Conservation (phyloP, 2,329 filamentous ascomycete genomes). For the Cladosporium sp. region DNA sequence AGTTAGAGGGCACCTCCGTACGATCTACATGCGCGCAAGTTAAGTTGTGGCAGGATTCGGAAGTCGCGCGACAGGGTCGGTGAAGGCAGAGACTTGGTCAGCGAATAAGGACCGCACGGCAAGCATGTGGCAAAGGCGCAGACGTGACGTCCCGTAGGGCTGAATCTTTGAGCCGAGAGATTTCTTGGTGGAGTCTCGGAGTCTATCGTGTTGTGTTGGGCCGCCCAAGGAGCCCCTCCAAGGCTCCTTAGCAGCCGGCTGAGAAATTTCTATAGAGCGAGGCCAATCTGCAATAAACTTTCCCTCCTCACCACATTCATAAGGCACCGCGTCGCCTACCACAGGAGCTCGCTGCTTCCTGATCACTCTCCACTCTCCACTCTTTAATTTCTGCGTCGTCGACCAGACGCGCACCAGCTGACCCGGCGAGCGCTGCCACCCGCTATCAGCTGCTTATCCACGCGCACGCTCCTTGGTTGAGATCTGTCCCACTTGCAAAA, state of each 20-base stretch:
- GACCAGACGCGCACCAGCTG: constrained; percentile 5
- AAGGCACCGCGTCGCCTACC: constrained; percentile 4
- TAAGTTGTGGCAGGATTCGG: neutral
- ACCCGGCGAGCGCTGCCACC: neutral
- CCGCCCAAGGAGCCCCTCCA: no score
- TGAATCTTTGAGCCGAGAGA: neutral
- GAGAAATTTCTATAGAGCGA: neutral
- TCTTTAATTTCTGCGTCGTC: constrained; percentile 6
- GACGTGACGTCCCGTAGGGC: neutral
- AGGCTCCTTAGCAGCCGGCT: no score
- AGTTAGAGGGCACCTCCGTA: no score
- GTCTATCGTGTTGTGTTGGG: neutral
- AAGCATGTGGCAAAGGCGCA: neutral
- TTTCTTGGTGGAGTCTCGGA: no score
- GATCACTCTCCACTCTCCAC: constrained; percentile 9
- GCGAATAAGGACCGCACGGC: neutral
- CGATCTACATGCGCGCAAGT: no score
- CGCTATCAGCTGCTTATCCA: constrained; percentile 10
- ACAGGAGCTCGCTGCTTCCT: constrained; percentile 6
- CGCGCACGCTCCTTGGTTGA: constrained; percentile 8
- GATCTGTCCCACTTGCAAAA: neutral
- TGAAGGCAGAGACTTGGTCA: neutral
- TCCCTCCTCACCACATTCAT: neutral
- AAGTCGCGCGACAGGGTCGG: neutral
- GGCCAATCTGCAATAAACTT: neutral